Evolutionary conservation across 169 alveolate genomes (phyloP).

Genomic region (Plasmodium inui): DNA sequence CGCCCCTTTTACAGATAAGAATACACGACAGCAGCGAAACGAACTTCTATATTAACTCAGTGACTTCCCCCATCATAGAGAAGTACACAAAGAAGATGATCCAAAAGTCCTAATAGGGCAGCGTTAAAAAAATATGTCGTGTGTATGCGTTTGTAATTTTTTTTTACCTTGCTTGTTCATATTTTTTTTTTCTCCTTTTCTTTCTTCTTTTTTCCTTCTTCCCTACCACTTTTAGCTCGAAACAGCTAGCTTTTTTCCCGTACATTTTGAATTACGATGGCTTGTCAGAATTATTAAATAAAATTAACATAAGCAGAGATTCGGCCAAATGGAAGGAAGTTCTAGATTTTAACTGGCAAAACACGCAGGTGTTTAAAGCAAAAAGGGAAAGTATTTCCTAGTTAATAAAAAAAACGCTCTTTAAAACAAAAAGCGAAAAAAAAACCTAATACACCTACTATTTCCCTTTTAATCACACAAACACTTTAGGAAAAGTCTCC

Average conservation of each 20-base stretch:
- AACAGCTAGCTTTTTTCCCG: slow-evolving; percentile 23
- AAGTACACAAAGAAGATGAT: slow-evolving; percentile 18
- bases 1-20: slow-evolving; percentile 26
- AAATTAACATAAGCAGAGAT: slow-evolving; percentile 25
- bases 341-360: slow-evolving; percentile 71
- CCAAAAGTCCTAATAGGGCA: not conserved
- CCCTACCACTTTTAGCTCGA: slow-evolving; percentile 25
- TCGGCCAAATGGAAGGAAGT: slow-evolving; percentile 49
- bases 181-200: slow-evolving; percentile 4
- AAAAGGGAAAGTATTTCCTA: not conserved
- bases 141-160: not conserved
- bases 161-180: not conserved
- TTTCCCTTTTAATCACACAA: not conserved
- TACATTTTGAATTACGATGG: slow-evolving; percentile 68
- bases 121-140: not conserved
- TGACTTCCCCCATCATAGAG: slow-evolving; percentile 67
- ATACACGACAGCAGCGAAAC: slow-evolving; percentile 66
- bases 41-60: slow-evolving; percentile 55
- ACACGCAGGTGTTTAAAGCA: slow-evolving; percentile 11
- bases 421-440: slow-evolving; percentile 1
- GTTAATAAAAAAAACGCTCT: not conserved
- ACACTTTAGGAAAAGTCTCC: slow-evolving; percentile 67
- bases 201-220: slow-evolving; percentile 2
- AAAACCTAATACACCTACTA: not conserved
- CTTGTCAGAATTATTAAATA: slow-evolving; percentile 62